phyloP scores from a whole-genome alignment of 2,329 filamentous ascomycete species.

The Claviceps digitariae region DNA sequence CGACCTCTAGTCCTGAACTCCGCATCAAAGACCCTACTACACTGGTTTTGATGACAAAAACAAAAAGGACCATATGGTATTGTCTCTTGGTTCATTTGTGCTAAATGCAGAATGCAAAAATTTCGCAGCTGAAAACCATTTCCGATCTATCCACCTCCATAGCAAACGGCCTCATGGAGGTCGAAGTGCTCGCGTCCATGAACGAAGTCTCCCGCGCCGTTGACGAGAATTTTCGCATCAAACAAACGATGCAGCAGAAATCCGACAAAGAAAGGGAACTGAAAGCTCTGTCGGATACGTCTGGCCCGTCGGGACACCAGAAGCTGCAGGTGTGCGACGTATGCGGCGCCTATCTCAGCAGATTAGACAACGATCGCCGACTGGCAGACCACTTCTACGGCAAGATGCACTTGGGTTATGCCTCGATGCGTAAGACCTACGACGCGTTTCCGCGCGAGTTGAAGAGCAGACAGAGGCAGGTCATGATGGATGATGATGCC shows the following conservation, averaged over 20 bases:
- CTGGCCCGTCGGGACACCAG: constrained; percentile 86
- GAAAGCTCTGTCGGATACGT: constrained; percentile 81
- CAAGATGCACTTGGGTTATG: constrained; percentile 98
- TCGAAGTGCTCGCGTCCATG: constrained; percentile 71
- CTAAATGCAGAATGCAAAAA: background rate
- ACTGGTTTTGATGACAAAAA: background rate
- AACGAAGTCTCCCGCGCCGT: constrained; percentile 70
- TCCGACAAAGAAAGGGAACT: constrained; percentile 76
- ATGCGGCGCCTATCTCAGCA: constrained; percentile 83
- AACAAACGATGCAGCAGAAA: constrained; percentile 67
- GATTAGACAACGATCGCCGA: constrained; percentile 86
- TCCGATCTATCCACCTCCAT: constrained; percentile 67
- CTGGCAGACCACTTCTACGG: constrained; percentile 97
- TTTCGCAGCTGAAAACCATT: constrained; percentile 59
- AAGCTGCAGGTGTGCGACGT: constrained; percentile 98
- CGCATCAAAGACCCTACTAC: background rate
- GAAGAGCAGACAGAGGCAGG: constrained; percentile 48
- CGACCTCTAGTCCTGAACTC: background rate
- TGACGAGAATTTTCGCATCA: constrained; percentile 78
- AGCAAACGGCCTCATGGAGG: constrained; percentile 69
- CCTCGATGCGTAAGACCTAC: constrained; percentile 91
- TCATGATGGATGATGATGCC: constrained; percentile 35
- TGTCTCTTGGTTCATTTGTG: background rate
- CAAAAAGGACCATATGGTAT: background rate
- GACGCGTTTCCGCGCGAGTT: constrained; percentile 80